A percentile compares a stretch with the other conserved stretches of the same genome.
Conservation (phyloP, 116 monocot species). For the Zostera marina region DNA sequence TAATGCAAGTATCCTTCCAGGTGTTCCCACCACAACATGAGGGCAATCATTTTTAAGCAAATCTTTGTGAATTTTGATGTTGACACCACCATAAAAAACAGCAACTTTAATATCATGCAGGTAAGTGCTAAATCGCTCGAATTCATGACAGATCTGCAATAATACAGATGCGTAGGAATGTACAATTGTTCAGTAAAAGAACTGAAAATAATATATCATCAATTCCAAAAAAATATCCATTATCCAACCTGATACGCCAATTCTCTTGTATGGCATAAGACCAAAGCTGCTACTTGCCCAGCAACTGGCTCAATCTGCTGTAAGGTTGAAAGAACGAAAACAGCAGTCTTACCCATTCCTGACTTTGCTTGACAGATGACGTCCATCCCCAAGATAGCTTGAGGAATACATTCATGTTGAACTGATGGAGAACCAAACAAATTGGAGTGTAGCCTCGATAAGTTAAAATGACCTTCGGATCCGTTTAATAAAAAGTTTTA, state of each 20-base stretch:
- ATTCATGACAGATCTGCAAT: slow-evolving; percentile 92
- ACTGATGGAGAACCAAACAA: slow-evolving; percentile 94
- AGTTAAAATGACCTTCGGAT: slow-evolving; percentile 57
- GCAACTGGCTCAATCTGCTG: slow-evolving; percentile 94
- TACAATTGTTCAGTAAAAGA: no score
- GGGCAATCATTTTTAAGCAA: slow-evolving; percentile 95
- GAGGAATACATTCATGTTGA: slow-evolving; percentile 99
- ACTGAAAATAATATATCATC: not conserved
- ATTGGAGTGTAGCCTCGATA: slow-evolving; percentile 39
- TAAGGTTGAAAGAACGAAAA: slow-evolving; percentile 83
- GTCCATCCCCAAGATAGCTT: slow-evolving; percentile 99
- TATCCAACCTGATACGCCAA: slow-evolving; percentile 78
- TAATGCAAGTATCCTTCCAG: slow-evolving; percentile 88
- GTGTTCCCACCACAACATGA: slow-evolving; percentile 96
- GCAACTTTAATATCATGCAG: slow-evolving; percentile 79
- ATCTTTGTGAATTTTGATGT: slow-evolving; percentile 79
- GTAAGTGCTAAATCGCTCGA: slow-evolving; percentile 96
- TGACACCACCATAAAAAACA: slow-evolving; percentile 95
- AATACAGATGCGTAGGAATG: not conserved
- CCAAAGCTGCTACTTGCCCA: slow-evolving; percentile 93
- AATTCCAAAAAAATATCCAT: not conserved
- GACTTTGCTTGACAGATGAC: slow-evolving; percentile 99
- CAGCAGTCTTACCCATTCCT: slow-evolving; percentile 98
- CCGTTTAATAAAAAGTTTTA: slow-evolving; percentile 75
- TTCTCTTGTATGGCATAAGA: slow-evolving; percentile 91